These are phyloP conservation scores for Ehretia macrophylla DNA, from an alignment of 257 asterid species.

Conservation along the genomic window DNA sequence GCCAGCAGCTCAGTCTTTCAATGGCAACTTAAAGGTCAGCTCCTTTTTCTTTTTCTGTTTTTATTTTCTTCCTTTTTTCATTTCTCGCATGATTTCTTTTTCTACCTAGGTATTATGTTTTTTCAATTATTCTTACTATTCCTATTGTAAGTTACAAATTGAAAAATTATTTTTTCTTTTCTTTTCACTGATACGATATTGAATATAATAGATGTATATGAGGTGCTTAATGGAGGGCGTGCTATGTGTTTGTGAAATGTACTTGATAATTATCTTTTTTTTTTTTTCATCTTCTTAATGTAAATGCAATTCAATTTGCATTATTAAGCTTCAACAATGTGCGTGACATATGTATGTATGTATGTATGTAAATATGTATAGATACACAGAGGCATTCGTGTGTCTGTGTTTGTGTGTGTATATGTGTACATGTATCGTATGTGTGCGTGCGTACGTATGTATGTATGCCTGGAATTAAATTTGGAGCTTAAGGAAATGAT, in stretches of 20 bases:
- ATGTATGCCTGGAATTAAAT: no score
- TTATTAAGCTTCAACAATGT: not conserved
- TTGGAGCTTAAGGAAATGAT: no score
- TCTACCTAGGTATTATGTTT: no score
- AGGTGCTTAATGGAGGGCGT: not conserved
- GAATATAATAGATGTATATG: not conserved
- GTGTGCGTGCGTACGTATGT: no score
- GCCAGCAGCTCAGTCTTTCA: conserved; percentile 25
- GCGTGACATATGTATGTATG: not conserved
- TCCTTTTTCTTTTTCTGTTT: not conserved
- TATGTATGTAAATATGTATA: not conserved
- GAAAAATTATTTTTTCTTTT: not conserved
- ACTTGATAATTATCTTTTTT: not conserved
- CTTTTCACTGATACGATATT: not conserved
- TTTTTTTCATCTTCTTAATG: no score
- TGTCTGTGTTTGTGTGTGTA: conserved; percentile 9
- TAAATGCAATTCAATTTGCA: not conserved
- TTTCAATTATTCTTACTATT: not conserved
- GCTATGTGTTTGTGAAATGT: conserved; percentile 15
- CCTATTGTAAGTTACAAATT: no score
- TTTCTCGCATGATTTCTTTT: not conserved
- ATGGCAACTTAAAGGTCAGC: conserved; percentile 23
- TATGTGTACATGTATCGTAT: not conserved
- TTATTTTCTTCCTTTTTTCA: not conserved
- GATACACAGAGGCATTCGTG: no score